Conservation (phyloP, 2,329 filamentous ascomycete genomes). For the Tothia fuscella region DNA sequence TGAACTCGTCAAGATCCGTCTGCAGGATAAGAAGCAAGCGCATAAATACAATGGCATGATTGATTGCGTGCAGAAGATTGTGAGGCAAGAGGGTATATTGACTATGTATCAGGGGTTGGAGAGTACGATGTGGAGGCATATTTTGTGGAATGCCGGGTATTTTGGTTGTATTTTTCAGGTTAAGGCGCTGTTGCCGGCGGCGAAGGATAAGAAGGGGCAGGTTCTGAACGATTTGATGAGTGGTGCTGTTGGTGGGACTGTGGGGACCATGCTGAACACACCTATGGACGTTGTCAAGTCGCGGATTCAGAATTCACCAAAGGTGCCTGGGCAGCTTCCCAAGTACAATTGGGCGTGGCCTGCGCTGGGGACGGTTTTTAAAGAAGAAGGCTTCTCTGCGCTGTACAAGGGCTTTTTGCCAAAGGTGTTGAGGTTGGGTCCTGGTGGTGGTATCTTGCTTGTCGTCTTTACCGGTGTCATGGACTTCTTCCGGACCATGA, state of each 20-base stretch:
- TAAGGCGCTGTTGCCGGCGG: slow-evolving; percentile 66
- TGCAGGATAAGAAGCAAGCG: slow-evolving; percentile 90
- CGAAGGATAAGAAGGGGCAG: slow-evolving; percentile 68
- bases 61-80: slow-evolving; percentile 69
- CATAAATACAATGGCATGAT: slow-evolving; percentile 76
- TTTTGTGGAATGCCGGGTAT: slow-evolving; percentile 89
- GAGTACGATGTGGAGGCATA: slow-evolving; percentile 91
- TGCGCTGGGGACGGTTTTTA: slow-evolving; percentile 71
- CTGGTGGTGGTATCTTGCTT: slow-evolving; percentile 62
- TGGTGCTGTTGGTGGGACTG: slow-evolving; percentile 76
- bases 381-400: slow-evolving; percentile 83
- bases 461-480: slow-evolving; percentile 81
- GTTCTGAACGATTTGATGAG: slow-evolving; percentile 81
- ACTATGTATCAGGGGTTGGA: slow-evolving; percentile 95
- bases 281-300: slow-evolving; percentile 97
- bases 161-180: slow-evolving; percentile 99
- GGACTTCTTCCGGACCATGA: slow-evolving; percentile 78
- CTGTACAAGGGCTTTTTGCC: slow-evolving; percentile 97
- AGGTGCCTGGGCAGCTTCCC: slow-evolving; percentile 64
- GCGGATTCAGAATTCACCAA: slow-evolving; percentile 87
- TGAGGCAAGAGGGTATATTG: slow-evolving; percentile 70
- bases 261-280: slow-evolving; percentile 87
- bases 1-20: slow-evolving; percentile 94
- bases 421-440: slow-evolving; percentile 73
- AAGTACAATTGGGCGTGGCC: slow-evolving; percentile 99